A percentile compares a stretch with the other conserved stretches of the same genome.
Conservation (phyloP, 148 eudicot genomes). For the Polygonum maritimum region DNA sequence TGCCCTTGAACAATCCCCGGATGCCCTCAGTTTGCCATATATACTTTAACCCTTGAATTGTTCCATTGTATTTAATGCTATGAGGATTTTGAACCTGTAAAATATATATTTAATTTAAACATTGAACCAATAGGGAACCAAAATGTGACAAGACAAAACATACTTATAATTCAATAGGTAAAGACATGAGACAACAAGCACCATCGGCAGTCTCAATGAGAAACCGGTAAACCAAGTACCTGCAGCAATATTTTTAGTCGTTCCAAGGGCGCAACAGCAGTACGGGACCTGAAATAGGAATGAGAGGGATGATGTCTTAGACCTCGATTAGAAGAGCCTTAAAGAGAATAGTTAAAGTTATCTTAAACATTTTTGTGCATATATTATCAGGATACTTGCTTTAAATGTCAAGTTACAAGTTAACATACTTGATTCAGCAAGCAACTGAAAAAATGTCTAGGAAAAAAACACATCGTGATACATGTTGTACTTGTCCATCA, state of each 20-base stretch:
- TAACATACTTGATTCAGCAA: neutral
- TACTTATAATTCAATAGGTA: neutral
- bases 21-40: conserved; percentile 75
- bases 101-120: neutral
- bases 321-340: neutral
- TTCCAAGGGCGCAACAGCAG: conserved; percentile 79
- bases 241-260: conserved; percentile 64
- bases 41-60: conserved; percentile 67
- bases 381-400: neutral
- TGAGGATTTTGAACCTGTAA: conserved; percentile 79
- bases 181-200: neutral
- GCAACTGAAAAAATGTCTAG: neutral
- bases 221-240: conserved; percentile 24
- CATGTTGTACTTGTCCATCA: neutral
- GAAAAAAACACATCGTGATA: neutral
- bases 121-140: neutral
- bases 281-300: conserved; percentile 51
- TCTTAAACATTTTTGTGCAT: neutral
- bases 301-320: neutral
- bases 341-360: neutral
- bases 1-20: conserved; percentile 77
- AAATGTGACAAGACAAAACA: neutral
- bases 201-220: neutral
- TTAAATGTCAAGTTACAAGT: neutral
- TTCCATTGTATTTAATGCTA: conserved; percentile 70